phyloP scores from a whole-genome alignment of 305 asterid genomes.

The Plantago rigida region DNA sequence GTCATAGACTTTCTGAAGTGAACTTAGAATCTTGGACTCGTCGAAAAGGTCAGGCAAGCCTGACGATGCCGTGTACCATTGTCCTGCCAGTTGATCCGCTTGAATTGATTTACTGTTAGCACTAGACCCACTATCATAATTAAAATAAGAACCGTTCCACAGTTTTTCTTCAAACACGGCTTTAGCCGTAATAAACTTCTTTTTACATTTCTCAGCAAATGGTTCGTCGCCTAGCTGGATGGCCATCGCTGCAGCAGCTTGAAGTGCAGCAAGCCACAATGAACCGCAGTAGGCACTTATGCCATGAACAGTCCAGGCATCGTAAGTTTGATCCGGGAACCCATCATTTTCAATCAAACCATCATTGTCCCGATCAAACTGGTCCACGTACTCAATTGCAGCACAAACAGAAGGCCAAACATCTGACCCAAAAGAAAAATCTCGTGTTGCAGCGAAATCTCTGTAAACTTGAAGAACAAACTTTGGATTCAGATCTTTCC shows the following conservation, averaged over 20 bases:
- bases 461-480: conserved; percentile 91
- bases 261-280: conserved; percentile 91
- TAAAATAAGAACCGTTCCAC: conserved; percentile 91
- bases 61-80: conserved; percentile 90
- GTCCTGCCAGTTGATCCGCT: conserved; percentile 93
- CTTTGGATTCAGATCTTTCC: conserved; percentile 94
- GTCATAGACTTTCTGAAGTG: conserved; percentile 83
- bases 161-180: conserved; percentile 59
- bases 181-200: conserved; percentile 58
- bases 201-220: conserved; percentile 63
- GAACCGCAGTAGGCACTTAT: conserved; percentile 90
- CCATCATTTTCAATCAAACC: conserved; percentile 90
- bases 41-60: conserved; percentile 90
- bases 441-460: conserved; percentile 86
- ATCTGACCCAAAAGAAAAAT: conserved; percentile 69
- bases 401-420: conserved; percentile 98
- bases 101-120: conserved; percentile 86
- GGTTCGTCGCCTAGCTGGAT: conserved; percentile 65
- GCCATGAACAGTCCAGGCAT: conserved; percentile 96
- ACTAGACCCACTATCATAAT: conserved; percentile 92
- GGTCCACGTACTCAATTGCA: conserved; percentile 95
- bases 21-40: conserved; percentile 51
- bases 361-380: conserved; percentile 71
- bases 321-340: conserved; percentile 94
- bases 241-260: conserved; percentile 92